Percentiles rank a stretch among this genome's conserved stretches.
These are phyloP conservation scores for Umbelopsis sp. DNA, from an alignment of 371 early-diverging fungal species.

Conservation along the genomic window DNA sequence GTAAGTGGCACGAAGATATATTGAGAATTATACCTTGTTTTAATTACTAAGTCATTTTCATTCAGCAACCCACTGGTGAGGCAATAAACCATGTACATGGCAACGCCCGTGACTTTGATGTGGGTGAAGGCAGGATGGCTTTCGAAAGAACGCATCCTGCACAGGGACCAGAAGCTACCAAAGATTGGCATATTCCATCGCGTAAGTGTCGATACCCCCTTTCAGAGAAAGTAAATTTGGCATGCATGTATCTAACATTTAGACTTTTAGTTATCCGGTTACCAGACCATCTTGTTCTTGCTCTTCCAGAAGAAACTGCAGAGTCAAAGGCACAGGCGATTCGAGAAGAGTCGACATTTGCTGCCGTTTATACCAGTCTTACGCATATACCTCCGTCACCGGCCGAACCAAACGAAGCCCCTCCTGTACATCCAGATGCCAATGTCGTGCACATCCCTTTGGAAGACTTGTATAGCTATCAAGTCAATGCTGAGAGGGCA, in stretches of 20 bases:
- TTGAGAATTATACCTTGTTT: neutral
- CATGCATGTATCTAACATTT: too few species aligned
- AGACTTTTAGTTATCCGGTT: neutral
- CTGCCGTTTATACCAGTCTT: conserved; percentile 31
- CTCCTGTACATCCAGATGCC: conserved; percentile 16
- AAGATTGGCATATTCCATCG: neutral
- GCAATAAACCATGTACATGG: conserved; percentile 9
- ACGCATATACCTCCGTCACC: conserved; percentile 42
- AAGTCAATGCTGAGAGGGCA: neutral
- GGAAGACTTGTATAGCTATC: conserved; percentile 21
- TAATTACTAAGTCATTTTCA: neutral
- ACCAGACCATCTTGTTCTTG: neutral
- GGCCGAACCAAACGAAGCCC: conserved; percentile 33
- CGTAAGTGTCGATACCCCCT: neutral
- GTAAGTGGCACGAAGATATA: neutral
- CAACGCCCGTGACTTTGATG: conserved; percentile 14
- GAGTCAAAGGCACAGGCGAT: conserved; percentile 25
- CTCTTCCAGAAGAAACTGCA: neutral
- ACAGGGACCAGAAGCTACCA: neutral
- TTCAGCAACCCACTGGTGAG: conserved; percentile 14
- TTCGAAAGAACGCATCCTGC: neutral
- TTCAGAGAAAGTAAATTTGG: too few species aligned
- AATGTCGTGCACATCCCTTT: conserved; percentile 20
- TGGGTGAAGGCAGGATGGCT: conserved; percentile 19
- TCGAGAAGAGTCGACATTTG: conserved; percentile 29